phyloP scores from a whole-genome alignment of 225 moss, liverwort and hornwort genomes.

The Thuidium tamariscinum region DNA sequence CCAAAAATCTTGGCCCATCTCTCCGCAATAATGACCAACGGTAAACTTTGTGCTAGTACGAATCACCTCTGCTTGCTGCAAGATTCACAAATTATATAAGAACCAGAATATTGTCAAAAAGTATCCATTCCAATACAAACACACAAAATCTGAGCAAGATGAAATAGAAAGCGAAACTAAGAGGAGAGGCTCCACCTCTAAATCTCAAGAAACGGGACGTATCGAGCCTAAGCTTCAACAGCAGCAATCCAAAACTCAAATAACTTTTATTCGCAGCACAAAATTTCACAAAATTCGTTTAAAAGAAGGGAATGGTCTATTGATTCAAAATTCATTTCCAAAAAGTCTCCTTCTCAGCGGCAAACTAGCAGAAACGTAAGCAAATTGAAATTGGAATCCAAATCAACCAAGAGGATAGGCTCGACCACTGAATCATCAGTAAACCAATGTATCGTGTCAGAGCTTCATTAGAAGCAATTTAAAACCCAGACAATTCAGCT shows the following conservation, averaged over 20 bases:
- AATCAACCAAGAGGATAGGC: background rate
- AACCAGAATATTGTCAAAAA: background rate
- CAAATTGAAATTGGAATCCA: background rate
- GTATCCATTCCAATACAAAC: background rate
- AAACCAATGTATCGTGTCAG: background rate
- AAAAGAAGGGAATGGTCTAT: background rate
- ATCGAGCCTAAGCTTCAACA: background rate
- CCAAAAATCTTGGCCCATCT: conserved; percentile 99
- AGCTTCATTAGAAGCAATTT: background rate
- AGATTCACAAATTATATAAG: background rate
- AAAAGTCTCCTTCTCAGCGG: background rate
- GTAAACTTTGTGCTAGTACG: conserved; percentile 77
- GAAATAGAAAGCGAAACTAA: background rate
- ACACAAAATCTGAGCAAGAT: background rate
- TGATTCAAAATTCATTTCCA: background rate
- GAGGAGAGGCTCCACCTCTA: background rate
- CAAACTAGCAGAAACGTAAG: background rate
- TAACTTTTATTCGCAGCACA: background rate
- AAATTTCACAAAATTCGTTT: background rate
- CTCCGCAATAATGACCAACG: conserved; percentile 97
- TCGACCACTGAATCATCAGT: background rate
- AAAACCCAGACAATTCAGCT: background rate
- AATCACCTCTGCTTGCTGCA: conserved; percentile 99
- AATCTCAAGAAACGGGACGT: background rate
- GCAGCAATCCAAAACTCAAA: background rate